A percentile compares a stretch with the other conserved stretches of the same genome.
These are phyloP conservation scores for Penicillium coprophilum DNA, from an alignment of 495 filamentous ascomycete species.

Conservation along the genomic window DNA sequence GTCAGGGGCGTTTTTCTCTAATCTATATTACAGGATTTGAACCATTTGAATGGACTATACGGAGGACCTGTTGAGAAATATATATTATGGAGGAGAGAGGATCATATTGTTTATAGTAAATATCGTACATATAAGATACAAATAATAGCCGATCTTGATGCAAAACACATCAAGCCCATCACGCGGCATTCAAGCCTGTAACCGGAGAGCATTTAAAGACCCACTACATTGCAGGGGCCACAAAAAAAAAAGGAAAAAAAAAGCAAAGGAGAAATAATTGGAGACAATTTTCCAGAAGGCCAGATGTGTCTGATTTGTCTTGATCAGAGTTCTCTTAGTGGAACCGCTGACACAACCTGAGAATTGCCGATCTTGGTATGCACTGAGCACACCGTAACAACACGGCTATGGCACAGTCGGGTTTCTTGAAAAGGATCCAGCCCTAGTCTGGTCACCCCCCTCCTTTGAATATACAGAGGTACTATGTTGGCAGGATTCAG, in stretches of 20 bases:
- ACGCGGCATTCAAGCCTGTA: conserved; percentile 20
- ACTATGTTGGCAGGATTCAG: background rate
- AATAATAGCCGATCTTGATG: conserved; percentile 12
- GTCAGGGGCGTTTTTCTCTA: conserved; percentile 2
- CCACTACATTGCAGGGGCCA: conserved; percentile 29
- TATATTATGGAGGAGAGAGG: too few species aligned
- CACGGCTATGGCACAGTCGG: background rate
- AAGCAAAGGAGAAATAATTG: conserved; percentile 14
- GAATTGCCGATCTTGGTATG: conserved; percentile 30
- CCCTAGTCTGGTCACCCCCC: background rate
- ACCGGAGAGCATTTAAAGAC: conserved; percentile 26
- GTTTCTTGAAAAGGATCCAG: background rate
- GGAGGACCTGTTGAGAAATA: too few species aligned
- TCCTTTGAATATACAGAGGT: background rate
- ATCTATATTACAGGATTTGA: background rate
- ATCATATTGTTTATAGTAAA: too few species aligned
- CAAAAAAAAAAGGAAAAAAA: conserved; percentile 16
- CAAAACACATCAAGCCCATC: conserved; percentile 20
- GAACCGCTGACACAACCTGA: conserved; percentile 22
- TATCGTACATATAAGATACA: too few species aligned
- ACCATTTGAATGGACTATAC: too few species aligned
- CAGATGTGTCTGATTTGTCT: conserved; percentile 9
- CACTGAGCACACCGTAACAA: conserved; percentile 18
- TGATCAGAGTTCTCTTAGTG: conserved; percentile 12
- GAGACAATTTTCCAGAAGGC: conserved; percentile 27